Base-by-base conservation (phyloP, 257 asterid species). In the Capsicum chinense region DNA sequence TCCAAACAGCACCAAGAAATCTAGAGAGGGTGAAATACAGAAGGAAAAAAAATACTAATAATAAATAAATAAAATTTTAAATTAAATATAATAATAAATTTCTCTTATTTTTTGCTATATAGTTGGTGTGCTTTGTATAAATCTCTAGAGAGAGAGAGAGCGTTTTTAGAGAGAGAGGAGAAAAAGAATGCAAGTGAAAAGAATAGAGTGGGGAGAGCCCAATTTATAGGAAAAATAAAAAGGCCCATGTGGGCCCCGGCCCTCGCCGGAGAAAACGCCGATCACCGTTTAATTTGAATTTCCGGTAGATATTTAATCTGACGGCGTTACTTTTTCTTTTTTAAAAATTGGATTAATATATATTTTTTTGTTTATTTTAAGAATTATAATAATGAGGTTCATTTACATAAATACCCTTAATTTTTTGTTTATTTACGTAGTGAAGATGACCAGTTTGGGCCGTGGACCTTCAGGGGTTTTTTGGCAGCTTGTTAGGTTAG, bases 1-100 rank as follows among this genome's bases (percentile, higher is more conserved):
- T 76, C 63, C 39, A 52, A 76, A 76, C 63, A 76, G 81, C 81
- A 76, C 81, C 81, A 76, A 63, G 81, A 76, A 76, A 76, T 76
- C 63, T 76, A 76, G 63, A 76, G 15, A 76, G 26, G 8, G 81
- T 76, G 63, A 21, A 52, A 74, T 37, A 26, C 9, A 6, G 2
- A 42, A 4, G 7, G 21, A 47, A 71, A 44, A 12, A 76, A 76
- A 1, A 3, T 21, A 76, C 37, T 68, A 68, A 39, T 68, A 37
- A 68, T 14, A 37, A 68, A 76, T 69, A 15, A 69, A 37, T 39
- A 63, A 63, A 21, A 4, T 44, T 69, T 68, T 68, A 26, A 26
- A 26, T 26, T 69, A 69, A 67, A 67, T 13, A 67, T 4, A 39
- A 76, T 76, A 54, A 76, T 76, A 54, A 76, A 52, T 76, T 54